Conservation (phyloP, 2,329 filamentous ascomycete genomes). For the Didymella arachidicola region DNA sequence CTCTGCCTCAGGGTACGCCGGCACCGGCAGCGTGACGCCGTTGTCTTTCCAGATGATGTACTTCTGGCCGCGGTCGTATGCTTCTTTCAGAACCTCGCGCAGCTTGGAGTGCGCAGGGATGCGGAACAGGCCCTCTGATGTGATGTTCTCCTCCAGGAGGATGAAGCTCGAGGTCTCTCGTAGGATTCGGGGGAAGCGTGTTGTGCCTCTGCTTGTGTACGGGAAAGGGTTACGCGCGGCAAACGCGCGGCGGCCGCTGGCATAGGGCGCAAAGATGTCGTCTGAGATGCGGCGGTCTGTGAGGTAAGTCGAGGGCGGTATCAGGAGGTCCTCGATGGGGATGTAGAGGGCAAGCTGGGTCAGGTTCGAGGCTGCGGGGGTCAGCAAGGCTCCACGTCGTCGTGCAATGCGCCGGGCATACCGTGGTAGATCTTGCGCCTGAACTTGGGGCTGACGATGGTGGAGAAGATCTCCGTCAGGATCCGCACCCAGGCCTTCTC, state of each 20-base stretch:
- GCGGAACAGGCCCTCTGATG: constrained; percentile 62
- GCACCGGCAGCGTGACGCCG: constrained; percentile 42
- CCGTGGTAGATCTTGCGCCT: constrained; percentile 64
- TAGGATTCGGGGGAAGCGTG: constrained; percentile 60
- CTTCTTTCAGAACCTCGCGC: constrained; percentile 60
- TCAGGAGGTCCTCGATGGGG: constrained; percentile 61
- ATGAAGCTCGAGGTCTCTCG: constrained; percentile 63
- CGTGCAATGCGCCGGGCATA: neutral
- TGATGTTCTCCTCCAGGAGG: constrained; percentile 57
- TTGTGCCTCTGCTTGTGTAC: constrained; percentile 53
- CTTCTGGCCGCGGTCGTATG: constrained; percentile 63
- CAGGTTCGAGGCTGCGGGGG: constrained; percentile 52
- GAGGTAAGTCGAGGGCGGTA: constrained; percentile 63
- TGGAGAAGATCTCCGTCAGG: constrained; percentile 63
- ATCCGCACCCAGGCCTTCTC: constrained; percentile 65
- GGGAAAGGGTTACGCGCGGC: constrained; percentile 59
- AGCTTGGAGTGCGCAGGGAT: constrained; percentile 61
- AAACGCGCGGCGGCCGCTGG: constrained; percentile 57
- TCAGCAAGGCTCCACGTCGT: neutral
- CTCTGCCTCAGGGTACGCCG: constrained; percentile 43
- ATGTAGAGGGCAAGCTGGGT: constrained; percentile 60
- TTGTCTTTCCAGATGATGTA: constrained; percentile 63
- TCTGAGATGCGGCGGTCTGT: constrained; percentile 60
- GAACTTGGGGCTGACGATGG: constrained; percentile 65
- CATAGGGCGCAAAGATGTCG: constrained; percentile 58